Conservation (phyloP, 2,329 filamentous ascomycete species). For the Sarocladiaceae sp. region DNA sequence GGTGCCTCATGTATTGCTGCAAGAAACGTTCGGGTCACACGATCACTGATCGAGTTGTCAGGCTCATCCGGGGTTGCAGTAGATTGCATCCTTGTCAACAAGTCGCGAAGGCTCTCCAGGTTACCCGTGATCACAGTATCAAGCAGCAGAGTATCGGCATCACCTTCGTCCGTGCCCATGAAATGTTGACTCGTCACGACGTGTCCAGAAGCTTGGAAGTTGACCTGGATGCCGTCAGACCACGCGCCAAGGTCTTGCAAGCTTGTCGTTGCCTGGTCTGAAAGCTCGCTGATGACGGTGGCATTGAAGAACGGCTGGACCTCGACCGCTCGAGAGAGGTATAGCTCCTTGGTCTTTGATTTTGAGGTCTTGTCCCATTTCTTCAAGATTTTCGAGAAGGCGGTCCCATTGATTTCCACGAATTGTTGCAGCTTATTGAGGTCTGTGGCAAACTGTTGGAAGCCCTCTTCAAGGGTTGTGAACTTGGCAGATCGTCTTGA, state of each 20-base stretch:
- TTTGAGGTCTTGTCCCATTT: slow-evolving; percentile 99
- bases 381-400: slow-evolving; percentile 97
- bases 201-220: slow-evolving; percentile 64
- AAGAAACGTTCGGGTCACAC: slow-evolving; percentile 85
- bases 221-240: slow-evolving; percentile 93
- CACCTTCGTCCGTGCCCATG: slow-evolving; percentile 76
- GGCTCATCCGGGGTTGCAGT: slow-evolving; percentile 49
- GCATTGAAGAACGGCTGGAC: slow-evolving; percentile 98
- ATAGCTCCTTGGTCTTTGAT: slow-evolving; percentile 96
- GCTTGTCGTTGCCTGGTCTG: slow-evolving; percentile 95
- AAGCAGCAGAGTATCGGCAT: slow-evolving; percentile 82
- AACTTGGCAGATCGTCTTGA: slow-evolving; percentile 91
- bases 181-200: slow-evolving; percentile 63
- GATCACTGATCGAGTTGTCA: slow-evolving; percentile 59
- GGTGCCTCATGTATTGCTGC: slow-evolving; percentile 85
- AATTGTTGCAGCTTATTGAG: slow-evolving; percentile 98
- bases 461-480: slow-evolving; percentile 91
- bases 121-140: slow-evolving; percentile 85
- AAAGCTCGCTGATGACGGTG: slow-evolving; percentile 92
- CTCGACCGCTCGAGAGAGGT: slow-evolving; percentile 91
- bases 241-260: slow-evolving; percentile 91
- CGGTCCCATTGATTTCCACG: slow-evolving; percentile 95
- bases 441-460: slow-evolving; percentile 95
- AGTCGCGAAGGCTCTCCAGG: slow-evolving; percentile 70
- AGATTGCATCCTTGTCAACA: slow-evolving; percentile 67